phyloP scores from a whole-genome alignment of 768 basidiomycete species.

The Hygrophoropsis aurantiaca region DNA sequence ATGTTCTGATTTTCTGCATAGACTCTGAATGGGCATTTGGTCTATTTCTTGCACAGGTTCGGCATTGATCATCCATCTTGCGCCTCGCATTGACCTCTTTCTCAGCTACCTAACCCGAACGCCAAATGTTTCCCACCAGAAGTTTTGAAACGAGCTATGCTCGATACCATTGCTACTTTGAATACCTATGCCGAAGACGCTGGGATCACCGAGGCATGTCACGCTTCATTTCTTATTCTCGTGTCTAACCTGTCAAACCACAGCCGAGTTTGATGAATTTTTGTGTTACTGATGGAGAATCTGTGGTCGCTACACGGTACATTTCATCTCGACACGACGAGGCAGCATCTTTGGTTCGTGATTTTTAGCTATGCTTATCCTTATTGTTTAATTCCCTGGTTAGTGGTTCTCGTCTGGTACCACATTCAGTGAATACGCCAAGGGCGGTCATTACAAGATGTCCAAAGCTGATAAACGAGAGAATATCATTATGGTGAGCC shows the following conservation, averaged over 20 bases:
- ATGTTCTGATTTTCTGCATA: constrained; percentile 21
- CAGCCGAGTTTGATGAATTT: constrained; percentile 94
- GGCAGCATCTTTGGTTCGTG: constrained; percentile 80
- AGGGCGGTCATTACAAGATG: constrained; percentile 93
- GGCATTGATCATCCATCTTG: background rate
- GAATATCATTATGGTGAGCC: constrained; percentile 84
- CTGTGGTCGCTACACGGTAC: constrained; percentile 92
- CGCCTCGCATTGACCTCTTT: constrained; percentile 6
- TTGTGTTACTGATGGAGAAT: constrained; percentile 93
- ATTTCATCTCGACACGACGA: constrained; percentile 90
- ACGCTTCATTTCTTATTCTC: constrained; percentile 3
- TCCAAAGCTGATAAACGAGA: constrained; percentile 93
- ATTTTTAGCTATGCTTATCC: constrained; percentile 1
- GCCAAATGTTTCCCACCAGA: constrained; percentile 73
- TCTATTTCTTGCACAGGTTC: constrained; percentile 80
- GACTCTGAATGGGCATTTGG: constrained; percentile 99
- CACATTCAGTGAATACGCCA: constrained; percentile 85
- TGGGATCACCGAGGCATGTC: constrained; percentile 65
- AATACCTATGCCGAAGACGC: constrained; percentile 75
- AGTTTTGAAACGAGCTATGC: constrained; percentile 80
- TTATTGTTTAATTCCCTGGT: constrained; percentile 5
- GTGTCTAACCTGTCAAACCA: constrained; percentile 2
- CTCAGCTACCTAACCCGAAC: constrained; percentile 76
- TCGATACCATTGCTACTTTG: constrained; percentile 78
- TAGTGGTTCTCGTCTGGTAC: constrained; percentile 97